Conservation (phyloP, 495 filamentous ascomycete species). For the Talaromyces nanjingensis region DNA sequence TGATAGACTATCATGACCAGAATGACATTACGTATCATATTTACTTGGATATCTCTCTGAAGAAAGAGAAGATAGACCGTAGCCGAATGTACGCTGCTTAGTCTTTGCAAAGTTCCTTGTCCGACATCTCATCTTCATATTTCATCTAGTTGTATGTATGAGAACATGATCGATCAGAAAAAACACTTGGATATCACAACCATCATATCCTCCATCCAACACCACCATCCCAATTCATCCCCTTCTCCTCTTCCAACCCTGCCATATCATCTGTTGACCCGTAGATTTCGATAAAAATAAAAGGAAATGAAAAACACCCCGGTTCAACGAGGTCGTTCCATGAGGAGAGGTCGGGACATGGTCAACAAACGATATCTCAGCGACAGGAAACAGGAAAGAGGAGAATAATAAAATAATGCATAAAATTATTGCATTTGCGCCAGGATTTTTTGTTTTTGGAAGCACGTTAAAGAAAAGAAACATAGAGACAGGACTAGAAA, state of each 20-base stretch:
- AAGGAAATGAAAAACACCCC: background rate
- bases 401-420: background rate
- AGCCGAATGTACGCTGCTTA: background rate
- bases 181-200: background rate
- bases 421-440: background rate
- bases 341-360: background rate
- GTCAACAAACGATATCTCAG: background rate
- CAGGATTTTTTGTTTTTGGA: background rate
- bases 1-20: background rate
- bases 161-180: background rate
- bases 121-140: conserved; percentile 1
- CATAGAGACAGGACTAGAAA: conserved; percentile 1
- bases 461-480: background rate
- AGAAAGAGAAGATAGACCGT: background rate
- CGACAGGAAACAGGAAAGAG: background rate
- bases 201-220: background rate
- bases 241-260: background rate
- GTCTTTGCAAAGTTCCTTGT: background rate
- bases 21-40: background rate
- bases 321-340: no score
- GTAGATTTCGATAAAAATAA: background rate
- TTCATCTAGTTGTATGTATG: background rate
- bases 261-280: background rate
- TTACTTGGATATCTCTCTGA: background rate
- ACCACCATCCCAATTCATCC: background rate